Base-by-base conservation (phyloP, 352 stramenopile genomes). In the Blastocystis sp. region DNA sequence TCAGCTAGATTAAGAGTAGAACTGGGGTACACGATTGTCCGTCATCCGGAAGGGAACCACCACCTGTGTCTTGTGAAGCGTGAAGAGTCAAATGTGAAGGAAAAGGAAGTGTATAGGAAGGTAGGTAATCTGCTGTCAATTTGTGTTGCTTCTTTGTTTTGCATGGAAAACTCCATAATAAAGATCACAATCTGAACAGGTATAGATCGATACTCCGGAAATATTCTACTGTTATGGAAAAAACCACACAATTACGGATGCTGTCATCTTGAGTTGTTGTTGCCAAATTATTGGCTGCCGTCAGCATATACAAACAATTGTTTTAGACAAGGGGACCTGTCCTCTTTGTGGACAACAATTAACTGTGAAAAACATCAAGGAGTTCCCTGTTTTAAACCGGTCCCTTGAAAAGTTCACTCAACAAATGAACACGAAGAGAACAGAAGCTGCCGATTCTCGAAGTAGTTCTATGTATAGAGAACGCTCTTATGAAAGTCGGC, bases 201-300 rank as follows among this genome's bases (percentile, higher is more conserved):
- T 81, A 26, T 81, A 81, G 70, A 81, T 81, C 24, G 47, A 63
- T n/a, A 63, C 45, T 16, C 70, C 70, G 5, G 54, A 54, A 24
- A 20, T 81, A 39, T 81, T 81, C 47, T 81, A 64, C 65, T 81
- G 70, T 37, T 81, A 81, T 63, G 18, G 37, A 41, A 47, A 43
- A 26, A 3, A 65, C 9, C 70, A 81, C 24, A 7, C 39, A 24
- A 81, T 81, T 18, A 24, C 54, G 34, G 70, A 81, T 65, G 70
- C 70, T 18, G 70, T 81, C 8, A 81, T 81, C 65, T 37, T 81
- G 9, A 30, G 47, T 18, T 81, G 70, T 37, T 81, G 70, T 37
- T 81, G 70, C 30, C 70, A 81, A 53, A 39, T 81, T 18, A 65
- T 81, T 13, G 70, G 70, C 11, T 81, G 70, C 43, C 41, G 70